Evolutionary conservation across 2,329 filamentous ascomycete genomes (phyloP).

Genomic region (Aureobasidium sp.): DNA sequence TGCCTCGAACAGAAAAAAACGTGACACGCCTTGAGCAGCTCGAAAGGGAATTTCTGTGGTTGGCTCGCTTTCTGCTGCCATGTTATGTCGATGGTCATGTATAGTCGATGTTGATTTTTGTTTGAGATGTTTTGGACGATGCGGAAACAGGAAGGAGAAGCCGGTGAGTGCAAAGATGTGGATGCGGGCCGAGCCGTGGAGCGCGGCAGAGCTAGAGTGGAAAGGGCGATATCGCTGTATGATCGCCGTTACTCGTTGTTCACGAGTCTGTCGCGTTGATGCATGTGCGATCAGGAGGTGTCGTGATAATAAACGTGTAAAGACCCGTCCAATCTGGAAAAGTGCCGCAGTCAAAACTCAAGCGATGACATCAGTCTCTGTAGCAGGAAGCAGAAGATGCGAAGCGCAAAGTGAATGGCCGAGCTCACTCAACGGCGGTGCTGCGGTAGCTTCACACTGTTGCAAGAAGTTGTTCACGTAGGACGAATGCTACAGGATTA

Average conservation of each 20-base stretch:
- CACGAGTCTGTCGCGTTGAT: constrained; percentile 1
- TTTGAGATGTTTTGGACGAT: constrained; percentile 1
- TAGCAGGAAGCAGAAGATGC: not conserved
- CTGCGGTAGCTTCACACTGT: not conserved
- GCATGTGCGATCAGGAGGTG: not conserved
- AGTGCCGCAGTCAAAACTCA: not conserved
- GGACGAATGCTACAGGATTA: not conserved
- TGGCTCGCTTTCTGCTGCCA: not conserved
- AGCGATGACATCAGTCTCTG: too few relatives aligned
- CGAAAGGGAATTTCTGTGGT: not conserved
- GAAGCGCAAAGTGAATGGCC: not conserved
- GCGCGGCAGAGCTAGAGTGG: not conserved
- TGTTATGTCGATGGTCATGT: not conserved
- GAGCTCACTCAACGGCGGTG: too few relatives aligned
- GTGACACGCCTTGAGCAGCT: constrained; percentile 1
- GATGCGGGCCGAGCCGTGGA: not conserved
- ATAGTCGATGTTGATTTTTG: not conserved
- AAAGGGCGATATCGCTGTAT: not conserved
- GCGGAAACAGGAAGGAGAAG: constrained; percentile 1
- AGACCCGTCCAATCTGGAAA: too few relatives aligned
- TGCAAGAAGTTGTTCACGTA: not conserved
- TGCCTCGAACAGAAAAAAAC: constrained; percentile 11
- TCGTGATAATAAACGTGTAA: too few relatives aligned
- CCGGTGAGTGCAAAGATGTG: not conserved
- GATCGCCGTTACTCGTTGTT: not conserved